phyloP scores from a whole-genome alignment of 768 basidiomycete genomes.

The Cystoderma amianthinum region DNA sequence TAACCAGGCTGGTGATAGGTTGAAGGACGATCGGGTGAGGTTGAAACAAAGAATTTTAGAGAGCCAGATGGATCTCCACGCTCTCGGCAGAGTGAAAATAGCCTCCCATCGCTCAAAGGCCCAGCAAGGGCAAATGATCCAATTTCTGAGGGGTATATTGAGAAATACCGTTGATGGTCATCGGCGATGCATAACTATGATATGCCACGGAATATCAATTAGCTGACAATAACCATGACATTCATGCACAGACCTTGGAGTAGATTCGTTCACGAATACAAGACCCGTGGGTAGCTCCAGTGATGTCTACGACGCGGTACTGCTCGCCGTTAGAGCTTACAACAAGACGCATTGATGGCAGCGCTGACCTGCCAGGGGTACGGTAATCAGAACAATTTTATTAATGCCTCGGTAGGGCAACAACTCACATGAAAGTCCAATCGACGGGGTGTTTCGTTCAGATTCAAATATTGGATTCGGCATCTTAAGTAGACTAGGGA shows the following conservation, averaged over 20 bases:
- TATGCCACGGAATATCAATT: too few species aligned
- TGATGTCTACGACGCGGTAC: slow-evolving; percentile 41
- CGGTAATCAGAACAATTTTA: too few species aligned
- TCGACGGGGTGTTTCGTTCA: too few species aligned
- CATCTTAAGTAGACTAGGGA: too few species aligned
- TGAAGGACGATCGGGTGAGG: slow-evolving; percentile 36
- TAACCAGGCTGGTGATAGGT: slow-evolving; percentile 13
- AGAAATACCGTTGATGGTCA: slow-evolving; percentile 27
- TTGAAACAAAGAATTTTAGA: slow-evolving; percentile 45
- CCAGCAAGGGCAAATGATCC: slow-evolving; percentile 34
- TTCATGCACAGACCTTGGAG: slow-evolving; percentile 25
- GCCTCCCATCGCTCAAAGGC: slow-evolving; percentile 28
- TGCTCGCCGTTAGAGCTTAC: slow-evolving; percentile 44
- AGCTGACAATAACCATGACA: neutral
- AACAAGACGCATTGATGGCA: slow-evolving; percentile 34
- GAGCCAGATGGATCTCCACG: slow-evolving; percentile 40
- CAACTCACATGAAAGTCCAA: too few species aligned
- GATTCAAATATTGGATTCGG: too few species aligned
- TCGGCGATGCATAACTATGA: slow-evolving; percentile 36
- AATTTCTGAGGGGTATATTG: slow-evolving; percentile 42
- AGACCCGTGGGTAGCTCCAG: slow-evolving; percentile 35
- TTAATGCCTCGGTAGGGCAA: too few species aligned
- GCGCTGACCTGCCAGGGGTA: slow-evolving; percentile 9
- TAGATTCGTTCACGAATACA: slow-evolving; percentile 39
- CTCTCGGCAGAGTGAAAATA: slow-evolving; percentile 35